A percentile compares a stretch with the other conserved stretches of the same genome.
phyloP scores from a whole-genome alignment of 768 basidiomycete species.

The Rhodocollybia butyracea region DNA sequence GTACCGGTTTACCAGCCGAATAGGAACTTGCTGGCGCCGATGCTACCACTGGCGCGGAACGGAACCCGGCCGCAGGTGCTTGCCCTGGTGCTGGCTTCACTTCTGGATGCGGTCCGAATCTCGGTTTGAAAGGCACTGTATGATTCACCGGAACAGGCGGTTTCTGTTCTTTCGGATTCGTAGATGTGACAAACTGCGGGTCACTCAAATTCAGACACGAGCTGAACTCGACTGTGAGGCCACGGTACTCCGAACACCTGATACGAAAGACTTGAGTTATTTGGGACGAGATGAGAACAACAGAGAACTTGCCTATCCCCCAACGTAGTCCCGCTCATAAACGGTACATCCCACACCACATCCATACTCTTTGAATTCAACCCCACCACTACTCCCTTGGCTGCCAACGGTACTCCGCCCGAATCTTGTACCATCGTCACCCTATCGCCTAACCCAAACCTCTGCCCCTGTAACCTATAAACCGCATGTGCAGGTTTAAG shows the following conservation, averaged over 20 bases:
- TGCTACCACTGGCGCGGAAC: constrained; percentile 41
- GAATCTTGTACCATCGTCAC: constrained; percentile 97
- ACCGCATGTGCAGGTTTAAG: constrained; percentile 90
- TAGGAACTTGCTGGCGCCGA: not conserved
- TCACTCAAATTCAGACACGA: constrained; percentile 86
- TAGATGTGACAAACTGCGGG: constrained; percentile 81
- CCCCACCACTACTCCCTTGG: constrained; percentile 93
- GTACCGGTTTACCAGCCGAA: not conserved
- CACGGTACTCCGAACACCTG: constrained; percentile 91
- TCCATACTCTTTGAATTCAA: constrained; percentile 87
- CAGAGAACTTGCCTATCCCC: constrained; percentile 61
- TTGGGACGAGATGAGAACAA: not conserved
- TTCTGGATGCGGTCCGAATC: constrained; percentile 62
- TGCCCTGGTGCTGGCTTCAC: constrained; percentile 56
- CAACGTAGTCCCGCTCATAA: constrained; percentile 89
- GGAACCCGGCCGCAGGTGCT: constrained; percentile 58
- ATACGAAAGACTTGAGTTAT: constrained; percentile 9
- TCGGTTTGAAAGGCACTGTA: constrained; percentile 57
- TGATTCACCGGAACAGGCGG: constrained; percentile 39
- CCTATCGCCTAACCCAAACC: constrained; percentile 85
- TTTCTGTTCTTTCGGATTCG: constrained; percentile 51
- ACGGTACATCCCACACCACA: constrained; percentile 93
- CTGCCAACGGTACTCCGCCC: constrained; percentile 84
- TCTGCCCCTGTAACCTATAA: constrained; percentile 87
- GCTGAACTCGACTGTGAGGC: constrained; percentile 82